phyloP scores from a whole-genome alignment of 192 early-diverging fungal genomes.

The Dissophora globulifera region DNA sequence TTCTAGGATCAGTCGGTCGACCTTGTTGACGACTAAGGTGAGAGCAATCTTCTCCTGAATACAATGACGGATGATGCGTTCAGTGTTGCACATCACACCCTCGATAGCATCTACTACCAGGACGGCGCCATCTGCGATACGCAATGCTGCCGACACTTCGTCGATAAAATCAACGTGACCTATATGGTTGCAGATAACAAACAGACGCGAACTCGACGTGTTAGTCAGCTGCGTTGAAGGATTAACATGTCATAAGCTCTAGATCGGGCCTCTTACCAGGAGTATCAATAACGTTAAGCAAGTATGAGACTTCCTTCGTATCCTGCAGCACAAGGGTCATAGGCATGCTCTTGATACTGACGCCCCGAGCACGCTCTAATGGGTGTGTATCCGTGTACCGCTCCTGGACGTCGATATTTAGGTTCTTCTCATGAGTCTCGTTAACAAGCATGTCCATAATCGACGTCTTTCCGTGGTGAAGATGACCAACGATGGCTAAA shows the following conservation, averaged over 20 bases:
- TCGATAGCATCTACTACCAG: constrained; percentile 96
- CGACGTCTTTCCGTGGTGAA: constrained; percentile 98
- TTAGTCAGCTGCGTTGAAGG: too few relatives aligned
- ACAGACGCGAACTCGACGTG: background rate
- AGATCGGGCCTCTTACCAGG: constrained; percentile 72
- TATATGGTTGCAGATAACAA: constrained; percentile 16
- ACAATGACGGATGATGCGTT: constrained; percentile 84
- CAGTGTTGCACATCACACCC: constrained; percentile 96
- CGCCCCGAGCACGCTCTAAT: constrained; percentile 88
- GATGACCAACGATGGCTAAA: constrained; percentile 90
- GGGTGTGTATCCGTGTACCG: constrained; percentile 95
- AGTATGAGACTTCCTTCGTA: constrained; percentile 87
- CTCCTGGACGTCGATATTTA: constrained; percentile 57
- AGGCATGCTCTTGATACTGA: constrained; percentile 95
- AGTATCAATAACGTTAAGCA: constrained; percentile 92
- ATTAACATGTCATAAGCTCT: too few relatives aligned
- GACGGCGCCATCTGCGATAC: constrained; percentile 90
- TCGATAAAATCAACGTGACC: constrained; percentile 96
- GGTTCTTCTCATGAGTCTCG: constrained; percentile 79
- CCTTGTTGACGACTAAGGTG: constrained; percentile 95
- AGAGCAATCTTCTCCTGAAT: constrained; percentile 83
- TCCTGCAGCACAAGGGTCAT: constrained; percentile 91
- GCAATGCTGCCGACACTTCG: constrained; percentile 87
- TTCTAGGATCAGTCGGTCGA: constrained; percentile 97
- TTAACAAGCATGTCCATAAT: constrained; percentile 93